These are phyloP conservation scores for Komagataella pastoris DNA, from an alignment of 805 yeast species.

Conservation along the genomic window DNA sequence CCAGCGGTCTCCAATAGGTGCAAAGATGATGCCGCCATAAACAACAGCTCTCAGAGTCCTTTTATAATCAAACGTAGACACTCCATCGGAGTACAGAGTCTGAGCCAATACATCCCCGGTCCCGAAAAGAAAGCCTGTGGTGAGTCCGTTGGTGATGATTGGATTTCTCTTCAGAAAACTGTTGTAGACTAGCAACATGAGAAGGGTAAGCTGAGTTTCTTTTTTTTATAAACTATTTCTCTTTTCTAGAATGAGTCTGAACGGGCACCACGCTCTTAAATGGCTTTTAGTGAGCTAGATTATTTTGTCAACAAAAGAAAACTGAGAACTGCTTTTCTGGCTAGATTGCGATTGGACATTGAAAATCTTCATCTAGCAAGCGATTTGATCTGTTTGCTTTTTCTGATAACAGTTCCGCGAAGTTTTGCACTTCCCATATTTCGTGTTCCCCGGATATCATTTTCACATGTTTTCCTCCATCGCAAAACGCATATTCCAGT, in stretches of 20 bases:
- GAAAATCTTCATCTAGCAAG: not conserved
- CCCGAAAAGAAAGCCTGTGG: constrained; percentile 49
- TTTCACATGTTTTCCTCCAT: not conserved
- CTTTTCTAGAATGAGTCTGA: not conserved
- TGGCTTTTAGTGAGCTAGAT: not conserved
- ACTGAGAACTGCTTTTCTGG: not conserved
- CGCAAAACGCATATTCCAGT: not conserved
- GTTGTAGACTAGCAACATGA: constrained; percentile 3
- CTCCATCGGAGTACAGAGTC: constrained; percentile 13
- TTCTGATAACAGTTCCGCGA: not conserved
- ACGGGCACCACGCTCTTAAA: not conserved
- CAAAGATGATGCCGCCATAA: constrained; percentile 65
- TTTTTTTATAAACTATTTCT: not conserved
- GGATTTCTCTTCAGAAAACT: constrained; percentile 17
- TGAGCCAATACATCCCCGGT: constrained; percentile 72
- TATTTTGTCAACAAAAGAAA: not conserved
- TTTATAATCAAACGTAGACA: constrained; percentile 27
- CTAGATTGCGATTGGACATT: not conserved
- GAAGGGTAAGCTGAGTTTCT: not conserved
- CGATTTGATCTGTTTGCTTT: not conserved
- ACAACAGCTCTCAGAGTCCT: constrained; percentile 51
- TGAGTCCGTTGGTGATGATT: constrained; percentile 27
- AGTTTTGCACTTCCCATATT: not conserved
- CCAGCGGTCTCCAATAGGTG: constrained; percentile 68
- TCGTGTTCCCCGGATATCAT: not conserved